Base-by-base conservation (phyloP, 164 flowering plant species). In the Tetrastigma voinierianum region DNA sequence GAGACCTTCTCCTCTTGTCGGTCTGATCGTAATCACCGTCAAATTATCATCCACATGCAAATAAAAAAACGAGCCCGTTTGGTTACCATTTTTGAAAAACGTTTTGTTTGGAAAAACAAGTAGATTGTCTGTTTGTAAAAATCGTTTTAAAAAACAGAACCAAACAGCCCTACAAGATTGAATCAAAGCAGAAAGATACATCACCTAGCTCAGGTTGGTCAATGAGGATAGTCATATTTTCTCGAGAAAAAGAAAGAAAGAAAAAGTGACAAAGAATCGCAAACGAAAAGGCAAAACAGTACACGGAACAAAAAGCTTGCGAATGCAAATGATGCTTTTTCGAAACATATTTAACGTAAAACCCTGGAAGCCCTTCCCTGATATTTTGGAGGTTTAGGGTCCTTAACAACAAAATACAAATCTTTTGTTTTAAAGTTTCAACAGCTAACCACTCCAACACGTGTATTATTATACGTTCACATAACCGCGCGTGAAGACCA, bases 351-450 rank as follows among this genome's bases (percentile, higher is more conserved):
- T 67, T 73, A 67, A 67, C 58, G 57, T 44, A 17, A 20, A 47
- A 15, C 53, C 8, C 15, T 25, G 43, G n/a, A 55, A 32, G 72
- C 65, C 73, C 70, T 69, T 68, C 61, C 49, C 51, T 68, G 72
- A n/a, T 2, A 74, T 17, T 32, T 69, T 56, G 65, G 66, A 32
- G 53, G 20, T 53, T 64, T 67, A 1, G 49, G 20, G 72, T 73
- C 76, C 76, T 73, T 25, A 58, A 67, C 51, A 40, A 64, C 25
- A 67, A 72, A 72, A 65, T 16, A 64, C 25, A 67, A 72, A 72
- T 59, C 5, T 23, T 23, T 55, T 2, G 58, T 55, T 55, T 55
- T 51, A 17, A n/a, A n/a, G n/a, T n/a, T n/a, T n/a, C n/a, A n/a
- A n/a, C 40, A 32, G 6, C 5, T 32, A 32, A 32, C 6, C 40